phyloP scores from a whole-genome alignment of 192 early-diverging fungal species.

The Lunasporangiospora selenospora region DNA sequence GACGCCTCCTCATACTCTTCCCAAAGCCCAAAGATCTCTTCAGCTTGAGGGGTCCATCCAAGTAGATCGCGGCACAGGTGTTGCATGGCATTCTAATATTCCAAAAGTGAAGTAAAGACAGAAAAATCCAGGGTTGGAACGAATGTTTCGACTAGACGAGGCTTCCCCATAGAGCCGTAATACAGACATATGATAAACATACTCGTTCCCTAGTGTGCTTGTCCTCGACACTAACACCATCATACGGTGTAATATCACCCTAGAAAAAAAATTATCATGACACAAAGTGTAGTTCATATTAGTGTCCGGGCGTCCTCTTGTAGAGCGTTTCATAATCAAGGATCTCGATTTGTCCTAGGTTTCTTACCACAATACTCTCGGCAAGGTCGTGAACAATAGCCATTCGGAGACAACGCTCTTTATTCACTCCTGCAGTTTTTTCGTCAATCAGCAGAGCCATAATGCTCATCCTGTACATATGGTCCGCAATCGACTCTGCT shows the following conservation, averaged over 20 bases:
- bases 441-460: conserved; percentile 89
- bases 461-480: conserved; percentile 95
- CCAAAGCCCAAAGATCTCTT: conserved; percentile 84
- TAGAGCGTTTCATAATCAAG: not conserved
- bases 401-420: conserved; percentile 86
- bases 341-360: not conserved
- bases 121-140: not conserved
- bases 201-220: conserved; percentile 76
- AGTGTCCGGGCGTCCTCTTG: not conserved
- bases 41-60: conserved; percentile 58
- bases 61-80: conserved; percentile 64
- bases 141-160: not conserved
- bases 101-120: not conserved
- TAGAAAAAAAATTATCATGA: conserved; percentile 16
- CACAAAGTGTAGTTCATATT: not conserved
- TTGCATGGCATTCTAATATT: conserved; percentile 64
- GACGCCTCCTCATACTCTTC: conserved; percentile 81
- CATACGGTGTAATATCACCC: conserved; percentile 92
- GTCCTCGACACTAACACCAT: conserved; percentile 78
- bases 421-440: conserved; percentile 60
- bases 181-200: too few species aligned
- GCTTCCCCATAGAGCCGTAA: too few species aligned
- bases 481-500: conserved; percentile 92
- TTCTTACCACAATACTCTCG: conserved; percentile 76
- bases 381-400: conserved; percentile 93